Base-by-base conservation (phyloP, 139 green algal species). In the Yamagishiella unicocca region DNA sequence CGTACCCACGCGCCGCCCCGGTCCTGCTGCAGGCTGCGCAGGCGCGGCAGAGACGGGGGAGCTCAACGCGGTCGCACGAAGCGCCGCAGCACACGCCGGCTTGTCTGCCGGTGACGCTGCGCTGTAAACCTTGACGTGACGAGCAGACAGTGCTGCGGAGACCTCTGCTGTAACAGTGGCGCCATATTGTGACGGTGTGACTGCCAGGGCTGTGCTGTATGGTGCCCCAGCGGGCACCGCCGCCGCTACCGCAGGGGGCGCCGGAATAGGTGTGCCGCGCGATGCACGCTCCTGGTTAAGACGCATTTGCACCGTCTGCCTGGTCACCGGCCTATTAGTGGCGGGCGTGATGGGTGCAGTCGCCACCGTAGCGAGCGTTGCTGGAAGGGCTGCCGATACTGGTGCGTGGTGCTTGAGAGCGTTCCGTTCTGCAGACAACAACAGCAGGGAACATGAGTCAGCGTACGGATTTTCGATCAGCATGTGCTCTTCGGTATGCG, bases 241-340 rank as follows among this genome's bases (percentile, higher is more conserved):
- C 72, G 9, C 24, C 4, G 2, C 24, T 31, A 14, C 5, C 5
- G 72, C 46, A 3, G 74, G 31, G 5, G 40, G 25, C 21, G 27
- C n/a, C 0, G 75, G 27, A 0, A 8, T 2, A 1, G 55, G 31
- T 0, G 76, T 46, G 31, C 14, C n/a, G 6, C 17, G n/a, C 0
- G 53, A 35, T 5, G 37, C 17, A 10, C 42, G 80, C 9, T 29
- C 2, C 21, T 78, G 64, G 64, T 86, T 77, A 2, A 86, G 43
- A 29, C 80, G 62, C 21, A 31, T 19, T 64, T 86, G 80, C n/a
- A 86, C 80, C 33, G 71, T 55, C 2, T 45, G 62, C 21, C 66
- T 43, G 4, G 17, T 35, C 22, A 62, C 12, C 7, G 43, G 72
- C 72, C 22, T 17, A 24, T 33, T n/a, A 9, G 58, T 22, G n/a